Base-by-base conservation (phyloP, 805 yeast species). In the Candida rishiriensis region DNA sequence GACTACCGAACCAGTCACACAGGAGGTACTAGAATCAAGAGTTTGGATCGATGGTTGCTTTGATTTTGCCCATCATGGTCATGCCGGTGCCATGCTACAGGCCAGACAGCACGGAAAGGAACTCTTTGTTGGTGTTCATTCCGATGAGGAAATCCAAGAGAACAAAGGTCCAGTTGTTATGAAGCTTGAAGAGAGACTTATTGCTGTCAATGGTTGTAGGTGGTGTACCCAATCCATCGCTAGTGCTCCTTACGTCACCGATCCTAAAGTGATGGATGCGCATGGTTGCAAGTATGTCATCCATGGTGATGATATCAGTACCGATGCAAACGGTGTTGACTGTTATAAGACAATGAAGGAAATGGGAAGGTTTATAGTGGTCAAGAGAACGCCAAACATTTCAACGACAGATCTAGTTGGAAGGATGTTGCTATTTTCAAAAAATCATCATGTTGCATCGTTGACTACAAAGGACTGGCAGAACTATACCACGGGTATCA, bases 11-110 rank as follows among this genome's bases (percentile, higher is more conserved):
- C 6, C 8, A 21, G 29, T 9, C 32, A 14, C 8, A 29, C 3
- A 31, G 31, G 18, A 15, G 18, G 30, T 39, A 31, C 21, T 46
- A 3, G 59, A 72, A 33, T 57, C 70, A 39, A 67, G 84, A 41
- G 84, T 91, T 47, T 93, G 99, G 99, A 80, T 93, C 28, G 99
- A 93, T 63, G 99, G 99, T 0, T 93, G 99, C 62, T 93, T 93
- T 66, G 99, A 93, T 64, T 93, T 93, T 68, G 88, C 96, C 35
- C 99, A 93, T 63, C 98, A 93, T 59, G 98, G 95, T 64, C 99
- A 93, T 57, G 95, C 97, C 3, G 97, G 97, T 29, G 99, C 98
- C 16, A 81, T 93, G 78, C 67, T 87, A 44, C 99, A 93, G 63
- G 97, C 99, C 0, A 75, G 95, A 34, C 87, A 83, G 55, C 73